phyloP scores from a whole-genome alignment of 2,329 filamentous ascomycete species.

The Alternaria angustiovoidea region DNA sequence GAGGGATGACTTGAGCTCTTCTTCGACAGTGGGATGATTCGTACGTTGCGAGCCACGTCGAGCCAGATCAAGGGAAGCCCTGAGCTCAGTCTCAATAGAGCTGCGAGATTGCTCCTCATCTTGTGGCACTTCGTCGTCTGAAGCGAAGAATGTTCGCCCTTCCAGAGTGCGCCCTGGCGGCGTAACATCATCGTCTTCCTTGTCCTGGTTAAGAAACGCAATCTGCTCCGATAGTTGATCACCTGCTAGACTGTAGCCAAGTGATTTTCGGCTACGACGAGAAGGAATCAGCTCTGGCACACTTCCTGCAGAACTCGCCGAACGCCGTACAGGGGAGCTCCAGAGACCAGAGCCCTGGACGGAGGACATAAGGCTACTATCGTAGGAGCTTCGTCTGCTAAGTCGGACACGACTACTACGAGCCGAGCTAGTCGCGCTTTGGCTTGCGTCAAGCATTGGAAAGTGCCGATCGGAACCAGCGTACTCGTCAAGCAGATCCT shows the following conservation, averaged over 20 bases:
- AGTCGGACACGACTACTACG: conserved; percentile 61
- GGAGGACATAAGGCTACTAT: conserved; percentile 62
- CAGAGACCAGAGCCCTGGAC: conserved; percentile 43
- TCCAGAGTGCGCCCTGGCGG: conserved; percentile 37
- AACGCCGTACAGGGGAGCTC: conserved; percentile 46
- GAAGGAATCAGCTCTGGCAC: conserved; percentile 50
- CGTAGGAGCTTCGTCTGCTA: conserved; percentile 65
- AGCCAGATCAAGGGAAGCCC: conserved; percentile 38
- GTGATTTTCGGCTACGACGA: conserved; percentile 41
- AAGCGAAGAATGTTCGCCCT: conserved; percentile 42
- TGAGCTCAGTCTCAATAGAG: conserved; percentile 33
- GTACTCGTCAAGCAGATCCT: conserved; percentile 53
- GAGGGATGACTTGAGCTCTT: conserved; percentile 30
- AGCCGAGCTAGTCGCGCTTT: conserved; percentile 52
- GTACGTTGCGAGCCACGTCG: conserved; percentile 34
- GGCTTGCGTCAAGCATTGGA: conserved; percentile 53
- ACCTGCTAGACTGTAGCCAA: conserved; percentile 37
- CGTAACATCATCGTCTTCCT: conserved; percentile 40
- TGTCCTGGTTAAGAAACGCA: conserved; percentile 39
- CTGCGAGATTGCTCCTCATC: conserved; percentile 7
- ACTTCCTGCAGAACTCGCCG: conserved; percentile 50
- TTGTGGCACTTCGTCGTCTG: conserved; percentile 30
- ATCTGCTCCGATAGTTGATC: conserved; percentile 47
- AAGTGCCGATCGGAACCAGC: conserved; percentile 58
- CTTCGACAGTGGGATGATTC: conserved; percentile 21